Evolutionary conservation across 2,329 filamentous ascomycete species (phyloP), one percentile per base, ranked within the genome.

Genomic region (Fusarium pseudocircinatum): DNA sequence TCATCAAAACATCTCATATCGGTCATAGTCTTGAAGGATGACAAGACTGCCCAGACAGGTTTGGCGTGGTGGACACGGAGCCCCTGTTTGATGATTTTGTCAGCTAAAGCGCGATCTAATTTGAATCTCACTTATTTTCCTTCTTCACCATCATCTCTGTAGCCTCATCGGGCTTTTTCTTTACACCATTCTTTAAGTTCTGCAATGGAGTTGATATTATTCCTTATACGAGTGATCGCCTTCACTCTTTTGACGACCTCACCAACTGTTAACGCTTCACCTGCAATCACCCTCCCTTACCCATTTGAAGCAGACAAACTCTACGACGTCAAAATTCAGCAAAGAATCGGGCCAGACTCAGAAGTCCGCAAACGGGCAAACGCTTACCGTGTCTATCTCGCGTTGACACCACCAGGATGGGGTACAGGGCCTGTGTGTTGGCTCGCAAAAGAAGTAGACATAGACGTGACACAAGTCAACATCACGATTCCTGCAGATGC

Each of bases 401-500:
- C 75, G 6, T 18, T 72, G 16, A 40, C 67, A 37, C 67, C 75
- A 2, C 75, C 74, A 7, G 75, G 75, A 36, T 77, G 75, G 74
- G 75, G 75, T 9, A 32, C 59, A 36, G 74, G 74, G 1, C 59
- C 75, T 9, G 66, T 60, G 32, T 77, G 75, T 24, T 77, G 75
- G 74, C 75, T 77, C 16, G 42, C 46, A 9, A 72, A 73, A 26
- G 47, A 34, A 7, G 58, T 66, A 32, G 60, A 56, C 32, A 36
- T 76, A 24, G 44, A 65, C n/a, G 59, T 62, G 20, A 76, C 61
- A 37, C 60, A 72, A 22, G 72, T 77, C 72, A 76, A 75, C 57
- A 67, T 77, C n/a, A 76, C 72, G 14, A 73, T 77, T 39, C 75
- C 75, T 16, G 64, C 73, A 34, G 75, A 77, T 34, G 75, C 69